Conservation (phyloP, 164 flowering plant genomes). For the Chloranthus sessilifolius region DNA sequence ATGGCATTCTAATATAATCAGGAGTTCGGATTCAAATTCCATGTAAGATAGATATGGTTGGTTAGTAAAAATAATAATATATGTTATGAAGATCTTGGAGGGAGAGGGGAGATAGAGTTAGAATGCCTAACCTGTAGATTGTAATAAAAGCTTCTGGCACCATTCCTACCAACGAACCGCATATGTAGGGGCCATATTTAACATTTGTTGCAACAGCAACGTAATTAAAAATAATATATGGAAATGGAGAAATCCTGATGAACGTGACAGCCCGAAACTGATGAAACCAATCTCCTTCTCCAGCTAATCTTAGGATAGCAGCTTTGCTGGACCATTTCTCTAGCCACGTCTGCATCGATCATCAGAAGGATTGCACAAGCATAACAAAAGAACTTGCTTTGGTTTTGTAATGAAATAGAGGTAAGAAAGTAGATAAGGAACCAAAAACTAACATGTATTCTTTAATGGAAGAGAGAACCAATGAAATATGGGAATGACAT, state of each 20-base stretch:
- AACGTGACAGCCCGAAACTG: slow-evolving; percentile 69
- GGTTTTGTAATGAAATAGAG: too few relatives aligned
- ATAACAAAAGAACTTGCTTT: too few relatives aligned
- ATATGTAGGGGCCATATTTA: slow-evolving; percentile 63
- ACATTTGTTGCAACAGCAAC: slow-evolving; percentile 81
- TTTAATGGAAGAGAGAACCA: slow-evolving; percentile 62
- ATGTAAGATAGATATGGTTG: too few relatives aligned
- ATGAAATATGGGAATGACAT: slow-evolving; percentile 80
- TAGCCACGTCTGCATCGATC: slow-evolving; percentile 50
- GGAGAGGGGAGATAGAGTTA: too few relatives aligned
- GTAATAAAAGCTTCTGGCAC: slow-evolving; percentile 74
- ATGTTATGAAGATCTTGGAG: too few relatives aligned
- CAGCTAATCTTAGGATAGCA: slow-evolving; percentile 68
- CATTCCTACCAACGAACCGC: slow-evolving; percentile 71
- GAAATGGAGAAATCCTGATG: slow-evolving; percentile 87
- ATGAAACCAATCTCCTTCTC: slow-evolving; percentile 79
- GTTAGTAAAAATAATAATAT: too few relatives aligned
- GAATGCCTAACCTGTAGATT: slow-evolving; percentile 67
- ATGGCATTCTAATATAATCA: too few relatives aligned
- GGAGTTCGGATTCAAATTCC: too few relatives aligned
- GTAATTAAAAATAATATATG: slow-evolving; percentile 73
- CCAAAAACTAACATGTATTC: too few relatives aligned
- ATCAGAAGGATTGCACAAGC: too few relatives aligned
- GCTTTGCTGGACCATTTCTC: slow-evolving; percentile 79
- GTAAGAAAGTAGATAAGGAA: too few relatives aligned